Evolutionary conservation across 73 alveolate species (phyloP).

Genomic region (Tetrahymena thermophila): DNA sequence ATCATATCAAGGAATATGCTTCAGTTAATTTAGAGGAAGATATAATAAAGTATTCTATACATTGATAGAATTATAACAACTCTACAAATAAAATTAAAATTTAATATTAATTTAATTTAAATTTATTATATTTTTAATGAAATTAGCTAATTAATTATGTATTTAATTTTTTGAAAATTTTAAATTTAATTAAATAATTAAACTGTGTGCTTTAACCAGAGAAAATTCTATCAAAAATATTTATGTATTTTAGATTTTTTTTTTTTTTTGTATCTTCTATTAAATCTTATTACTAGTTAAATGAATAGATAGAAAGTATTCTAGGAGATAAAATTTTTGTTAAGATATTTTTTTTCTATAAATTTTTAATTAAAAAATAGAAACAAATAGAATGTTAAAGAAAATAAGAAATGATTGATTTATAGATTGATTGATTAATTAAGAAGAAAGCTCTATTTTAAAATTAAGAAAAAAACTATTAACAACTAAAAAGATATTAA

Average conservation of each 20-base stretch:
- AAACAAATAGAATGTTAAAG: neutral
- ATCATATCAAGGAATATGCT: neutral
- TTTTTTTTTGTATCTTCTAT: too few relatives aligned
- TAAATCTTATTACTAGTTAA: too few relatives aligned
- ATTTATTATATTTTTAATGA: too few relatives aligned
- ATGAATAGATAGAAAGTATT: too few relatives aligned
- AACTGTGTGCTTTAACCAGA: neutral
- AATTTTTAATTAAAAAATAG: neutral
- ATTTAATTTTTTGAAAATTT: too few relatives aligned
- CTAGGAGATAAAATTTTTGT: neutral
- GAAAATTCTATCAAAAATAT: neutral
- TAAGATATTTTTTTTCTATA: neutral
- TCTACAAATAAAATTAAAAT: too few relatives aligned
- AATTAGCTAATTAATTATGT: neutral
- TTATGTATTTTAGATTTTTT: neutral
- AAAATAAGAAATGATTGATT: neutral
- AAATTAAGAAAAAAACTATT: neutral
- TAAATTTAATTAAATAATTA: too few relatives aligned
- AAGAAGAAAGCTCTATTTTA: neutral
- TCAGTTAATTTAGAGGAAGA: neutral
- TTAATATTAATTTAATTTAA: too few relatives aligned
- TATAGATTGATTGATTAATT: neutral
- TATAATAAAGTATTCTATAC: neutral
- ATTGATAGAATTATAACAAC: neutral
- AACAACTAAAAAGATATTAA: neutral